These are phyloP conservation scores for Fusarium pseudonygamai DNA, from an alignment of 2,329 filamentous ascomycete genomes.

Conservation along the genomic window DNA sequence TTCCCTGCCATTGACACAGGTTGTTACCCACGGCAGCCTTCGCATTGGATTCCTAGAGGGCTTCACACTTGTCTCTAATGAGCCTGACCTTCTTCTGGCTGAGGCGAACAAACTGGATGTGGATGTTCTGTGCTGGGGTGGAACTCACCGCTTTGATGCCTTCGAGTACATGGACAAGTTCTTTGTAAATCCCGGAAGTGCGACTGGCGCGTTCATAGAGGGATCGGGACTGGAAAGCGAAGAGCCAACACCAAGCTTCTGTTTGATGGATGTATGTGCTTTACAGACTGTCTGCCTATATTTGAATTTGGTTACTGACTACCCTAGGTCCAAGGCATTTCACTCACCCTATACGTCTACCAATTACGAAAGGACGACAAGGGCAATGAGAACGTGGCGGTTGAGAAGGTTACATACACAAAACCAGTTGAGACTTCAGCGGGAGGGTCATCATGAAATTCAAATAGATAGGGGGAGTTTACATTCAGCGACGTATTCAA, in stretches of 20 bases:
- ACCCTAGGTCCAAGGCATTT: slow-evolving; percentile 89
- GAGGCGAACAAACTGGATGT: slow-evolving; percentile 75
- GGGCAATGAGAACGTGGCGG: slow-evolving; percentile 80
- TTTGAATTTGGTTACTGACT: slow-evolving; percentile 31
- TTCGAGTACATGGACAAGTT: slow-evolving; percentile 81
- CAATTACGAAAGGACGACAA: slow-evolving; percentile 81
- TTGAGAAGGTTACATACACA: slow-evolving; percentile 87
- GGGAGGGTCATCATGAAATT: slow-evolving; percentile 56
- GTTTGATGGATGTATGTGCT: slow-evolving; percentile 91
- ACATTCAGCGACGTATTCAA: slow-evolving; percentile 36
- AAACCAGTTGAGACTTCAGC: slow-evolving; percentile 72
- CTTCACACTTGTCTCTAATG: slow-evolving; percentile 73
- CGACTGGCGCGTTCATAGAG: slow-evolving; percentile 69
- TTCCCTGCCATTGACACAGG: slow-evolving; percentile 70
- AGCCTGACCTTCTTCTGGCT: slow-evolving; percentile 72
- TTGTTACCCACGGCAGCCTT: slow-evolving; percentile 72
- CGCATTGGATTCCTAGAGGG: slow-evolving; percentile 75
- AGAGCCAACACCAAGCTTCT: slow-evolving; percentile 89
- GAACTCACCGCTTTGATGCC: slow-evolving; percentile 74
- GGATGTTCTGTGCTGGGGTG: slow-evolving; percentile 75
- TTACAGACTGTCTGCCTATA: neutral
- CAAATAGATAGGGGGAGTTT: slow-evolving; percentile 11
- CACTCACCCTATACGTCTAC: slow-evolving; percentile 94
- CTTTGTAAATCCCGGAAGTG: slow-evolving; percentile 75
- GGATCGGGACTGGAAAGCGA: slow-evolving; percentile 68